These are phyloP conservation scores for Trypethelium eluteriae DNA, from an alignment of 495 filamentous ascomycete species.

Conservation along the genomic window DNA sequence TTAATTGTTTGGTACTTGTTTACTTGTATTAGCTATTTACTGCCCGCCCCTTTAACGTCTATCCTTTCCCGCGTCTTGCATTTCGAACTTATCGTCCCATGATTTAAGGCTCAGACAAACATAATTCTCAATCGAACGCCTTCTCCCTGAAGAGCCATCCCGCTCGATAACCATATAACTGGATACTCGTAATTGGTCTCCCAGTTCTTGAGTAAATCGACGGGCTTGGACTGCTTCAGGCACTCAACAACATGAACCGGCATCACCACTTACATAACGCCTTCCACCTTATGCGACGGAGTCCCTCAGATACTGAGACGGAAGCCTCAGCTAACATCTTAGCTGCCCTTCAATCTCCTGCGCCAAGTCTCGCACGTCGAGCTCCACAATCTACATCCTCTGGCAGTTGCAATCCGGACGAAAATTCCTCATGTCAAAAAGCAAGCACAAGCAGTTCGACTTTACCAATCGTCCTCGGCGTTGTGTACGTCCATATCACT, in stretches of 20 bases:
- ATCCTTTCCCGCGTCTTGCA: conserved; percentile 14
- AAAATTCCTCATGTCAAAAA: conserved; percentile 22
- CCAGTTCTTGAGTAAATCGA: not conserved
- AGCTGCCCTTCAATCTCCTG: conserved; percentile 7
- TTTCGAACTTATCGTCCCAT: not conserved
- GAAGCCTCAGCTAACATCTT: not conserved
- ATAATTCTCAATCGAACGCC: not conserved
- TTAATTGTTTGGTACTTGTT: not conserved
- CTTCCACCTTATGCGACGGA: not conserved
- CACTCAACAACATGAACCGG: not conserved
- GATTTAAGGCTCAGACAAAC: not conserved
- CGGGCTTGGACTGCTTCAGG: not conserved
- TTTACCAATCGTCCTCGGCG: conserved; percentile 69
- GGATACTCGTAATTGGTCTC: not conserved
- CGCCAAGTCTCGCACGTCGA: conserved; percentile 4
- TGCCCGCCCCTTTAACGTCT: conserved; percentile 6
- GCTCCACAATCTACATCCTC: not conserved
- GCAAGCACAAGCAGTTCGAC: conserved; percentile 42
- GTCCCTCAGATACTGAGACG: not conserved
- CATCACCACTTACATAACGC: not conserved
- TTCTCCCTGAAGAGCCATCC: not conserved
- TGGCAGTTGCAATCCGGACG: conserved; percentile 23
- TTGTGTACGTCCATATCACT: conserved; percentile 57
- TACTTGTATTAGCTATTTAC: not conserved
- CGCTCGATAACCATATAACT: not conserved